phyloP scores from a whole-genome alignment of 345 rosid species.

The Jatropha curcas region DNA sequence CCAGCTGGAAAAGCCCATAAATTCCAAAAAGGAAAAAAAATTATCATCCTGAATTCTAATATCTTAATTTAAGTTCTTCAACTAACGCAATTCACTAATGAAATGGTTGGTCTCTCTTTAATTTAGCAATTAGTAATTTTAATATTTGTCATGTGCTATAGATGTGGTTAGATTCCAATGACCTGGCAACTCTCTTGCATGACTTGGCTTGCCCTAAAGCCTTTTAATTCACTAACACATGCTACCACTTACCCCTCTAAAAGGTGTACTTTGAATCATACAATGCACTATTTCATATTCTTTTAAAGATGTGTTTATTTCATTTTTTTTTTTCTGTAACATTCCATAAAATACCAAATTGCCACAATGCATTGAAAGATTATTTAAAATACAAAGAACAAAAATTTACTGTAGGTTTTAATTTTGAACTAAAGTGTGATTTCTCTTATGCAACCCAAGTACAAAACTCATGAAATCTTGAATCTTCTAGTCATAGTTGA shows the following conservation, averaged over 20 bases:
- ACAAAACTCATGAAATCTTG: not conserved
- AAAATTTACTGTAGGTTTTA: too few relatives aligned
- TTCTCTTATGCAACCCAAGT: not conserved
- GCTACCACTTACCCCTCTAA: not conserved
- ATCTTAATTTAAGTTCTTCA: not conserved
- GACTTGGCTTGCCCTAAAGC: constrained; percentile 7
- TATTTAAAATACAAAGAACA: too few relatives aligned
- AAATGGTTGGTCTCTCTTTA: constrained; percentile 2
- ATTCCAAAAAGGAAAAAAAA: not conserved
- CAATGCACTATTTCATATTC: too few relatives aligned
- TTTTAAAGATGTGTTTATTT: too few relatives aligned
- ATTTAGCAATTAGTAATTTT: not conserved
- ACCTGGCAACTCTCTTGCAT: constrained; percentile 24
- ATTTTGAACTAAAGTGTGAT: not conserved
- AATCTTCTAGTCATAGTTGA: not conserved
- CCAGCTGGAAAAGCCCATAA: constrained; percentile 26
- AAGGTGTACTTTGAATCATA: not conserved
- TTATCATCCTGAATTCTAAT: not conserved
- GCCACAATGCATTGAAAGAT: too few relatives aligned
- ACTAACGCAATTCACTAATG: not conserved
- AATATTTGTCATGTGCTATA: constrained; percentile 33
- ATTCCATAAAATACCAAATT: too few relatives aligned
- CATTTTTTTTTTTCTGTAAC: too few relatives aligned
- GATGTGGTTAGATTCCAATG: constrained; percentile 26
- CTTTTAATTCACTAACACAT: not conserved